Conservation (phyloP, 768 basidiomycete genomes). For the Coprinellus aureogranulatus region DNA sequence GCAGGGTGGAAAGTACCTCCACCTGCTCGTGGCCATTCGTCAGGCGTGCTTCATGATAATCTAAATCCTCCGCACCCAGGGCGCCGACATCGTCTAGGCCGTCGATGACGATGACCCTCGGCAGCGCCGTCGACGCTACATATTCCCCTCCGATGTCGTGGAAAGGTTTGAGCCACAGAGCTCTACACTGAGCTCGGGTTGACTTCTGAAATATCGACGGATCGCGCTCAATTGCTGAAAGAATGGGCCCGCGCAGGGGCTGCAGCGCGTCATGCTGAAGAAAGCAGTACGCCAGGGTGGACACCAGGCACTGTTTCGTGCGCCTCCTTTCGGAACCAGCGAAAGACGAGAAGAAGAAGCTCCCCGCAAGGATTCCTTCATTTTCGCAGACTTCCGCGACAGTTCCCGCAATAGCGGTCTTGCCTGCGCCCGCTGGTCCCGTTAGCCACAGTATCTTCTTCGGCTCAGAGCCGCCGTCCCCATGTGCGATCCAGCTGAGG, state of each 20-base stretch:
- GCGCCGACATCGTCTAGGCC: slow-evolving; percentile 12
- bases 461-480: no score
- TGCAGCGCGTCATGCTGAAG: not conserved
- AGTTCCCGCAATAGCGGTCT: not conserved
- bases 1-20: slow-evolving; percentile 7
- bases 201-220: no score
- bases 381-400: not conserved
- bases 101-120: slow-evolving; percentile 9
- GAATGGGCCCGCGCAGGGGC: not conserved
- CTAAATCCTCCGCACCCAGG: not conserved
- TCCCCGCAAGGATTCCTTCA: not conserved
- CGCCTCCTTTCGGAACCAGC: not conserved
- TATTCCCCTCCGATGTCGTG: not conserved
- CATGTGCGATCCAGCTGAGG: no score
- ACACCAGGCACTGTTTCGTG: not conserved
- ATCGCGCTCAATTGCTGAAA: not conserved
- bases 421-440: not conserved
- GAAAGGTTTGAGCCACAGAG: not conserved
- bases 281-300: slow-evolving; percentile 1
- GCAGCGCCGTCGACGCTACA: not conserved
- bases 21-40: not conserved
- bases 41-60: not conserved
- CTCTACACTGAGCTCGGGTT: not conserved
- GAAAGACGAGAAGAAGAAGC: slow-evolving; percentile 11
- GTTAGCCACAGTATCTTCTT: no score